These are phyloP conservation scores for Plasmodium gaboni DNA, from an alignment of 169 alveolate genomes.

Conservation along the genomic window DNA sequence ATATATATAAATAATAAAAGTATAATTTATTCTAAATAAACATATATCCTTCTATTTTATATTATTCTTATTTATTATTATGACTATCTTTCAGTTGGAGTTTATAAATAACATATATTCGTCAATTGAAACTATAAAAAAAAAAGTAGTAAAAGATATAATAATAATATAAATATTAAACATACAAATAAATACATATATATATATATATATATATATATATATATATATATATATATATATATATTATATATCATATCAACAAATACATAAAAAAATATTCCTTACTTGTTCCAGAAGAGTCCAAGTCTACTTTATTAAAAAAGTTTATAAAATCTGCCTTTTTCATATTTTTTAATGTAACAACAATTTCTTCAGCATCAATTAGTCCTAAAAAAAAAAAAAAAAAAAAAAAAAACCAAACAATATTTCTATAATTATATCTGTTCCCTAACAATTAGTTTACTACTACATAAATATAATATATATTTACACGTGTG, in stretches of 20 bases:
- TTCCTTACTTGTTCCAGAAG: conserved; percentile 65
- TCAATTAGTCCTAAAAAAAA: conserved; percentile 50
- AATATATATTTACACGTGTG: not conserved
- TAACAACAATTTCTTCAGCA: conserved; percentile 51
- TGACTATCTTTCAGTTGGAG: conserved; percentile 15
- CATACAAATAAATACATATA: not conserved
- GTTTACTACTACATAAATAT: too few species aligned
- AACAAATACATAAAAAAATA: conserved; percentile 5
- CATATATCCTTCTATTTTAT: not conserved
- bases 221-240: not conserved
- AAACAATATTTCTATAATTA: conserved; percentile 40
- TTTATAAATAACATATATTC: conserved; percentile 55
- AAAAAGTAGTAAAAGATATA: not conserved
- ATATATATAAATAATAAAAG: too few species aligned
- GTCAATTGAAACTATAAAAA: conserved; percentile 53
- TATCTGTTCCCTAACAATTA: conserved; percentile 39
- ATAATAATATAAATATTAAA: too few species aligned
- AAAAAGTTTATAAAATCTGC: conserved; percentile 50
- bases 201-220: not conserved
- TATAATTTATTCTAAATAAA: too few species aligned
- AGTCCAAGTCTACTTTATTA: conserved; percentile 42
- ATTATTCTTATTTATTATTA: not conserved
- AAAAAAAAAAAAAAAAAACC: conserved; percentile 11
- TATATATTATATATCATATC: not conserved
- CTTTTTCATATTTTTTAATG: conserved; percentile 63